Conservation (phyloP, 2,329 filamentous ascomycete genomes). For the Fusarium sp. region DNA sequence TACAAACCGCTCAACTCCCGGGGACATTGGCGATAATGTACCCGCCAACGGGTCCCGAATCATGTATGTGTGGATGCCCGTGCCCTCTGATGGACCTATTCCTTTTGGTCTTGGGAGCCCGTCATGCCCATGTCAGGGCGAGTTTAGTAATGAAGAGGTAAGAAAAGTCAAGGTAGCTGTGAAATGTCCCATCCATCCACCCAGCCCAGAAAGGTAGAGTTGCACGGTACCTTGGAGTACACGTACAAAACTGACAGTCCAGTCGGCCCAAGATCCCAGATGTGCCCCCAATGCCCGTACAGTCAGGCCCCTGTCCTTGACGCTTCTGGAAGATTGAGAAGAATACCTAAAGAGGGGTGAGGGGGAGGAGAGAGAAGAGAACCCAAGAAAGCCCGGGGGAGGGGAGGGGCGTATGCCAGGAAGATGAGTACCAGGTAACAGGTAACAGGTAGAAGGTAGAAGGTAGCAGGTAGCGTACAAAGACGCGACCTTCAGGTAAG, state of each 20-base stretch:
- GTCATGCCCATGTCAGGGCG: slow-evolving; percentile 46
- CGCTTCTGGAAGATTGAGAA: slow-evolving; percentile 44
- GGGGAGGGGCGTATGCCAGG: no score
- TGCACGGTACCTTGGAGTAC: slow-evolving; percentile 14
- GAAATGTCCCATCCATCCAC: slow-evolving; percentile 32
- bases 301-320: slow-evolving; percentile 40
- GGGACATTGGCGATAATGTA: slow-evolving; percentile 48
- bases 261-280: slow-evolving; percentile 41
- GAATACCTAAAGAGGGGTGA: not conserved
- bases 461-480: no score
- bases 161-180: slow-evolving; percentile 6
- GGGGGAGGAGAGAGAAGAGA: slow-evolving; percentile 12
- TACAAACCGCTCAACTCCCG: slow-evolving; percentile 39
- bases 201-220: not conserved
- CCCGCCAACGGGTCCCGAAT: slow-evolving; percentile 37
- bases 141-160: not conserved
- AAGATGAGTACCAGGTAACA: no score
- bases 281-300: slow-evolving; percentile 40
- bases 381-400: no score
- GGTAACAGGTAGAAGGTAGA: not conserved
- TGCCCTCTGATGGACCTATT: slow-evolving; percentile 32
- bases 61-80: slow-evolving; percentile 31
- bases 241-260: slow-evolving; percentile 11
- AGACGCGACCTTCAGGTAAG: not conserved
- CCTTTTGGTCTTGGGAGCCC: slow-evolving; percentile 28